A percentile compares a stretch with the other conserved stretches of the same genome.
These are phyloP conservation scores for Musa schizocarpa DNA, from an alignment of 176 grass and related monocot genomes.

Conservation along the genomic window DNA sequence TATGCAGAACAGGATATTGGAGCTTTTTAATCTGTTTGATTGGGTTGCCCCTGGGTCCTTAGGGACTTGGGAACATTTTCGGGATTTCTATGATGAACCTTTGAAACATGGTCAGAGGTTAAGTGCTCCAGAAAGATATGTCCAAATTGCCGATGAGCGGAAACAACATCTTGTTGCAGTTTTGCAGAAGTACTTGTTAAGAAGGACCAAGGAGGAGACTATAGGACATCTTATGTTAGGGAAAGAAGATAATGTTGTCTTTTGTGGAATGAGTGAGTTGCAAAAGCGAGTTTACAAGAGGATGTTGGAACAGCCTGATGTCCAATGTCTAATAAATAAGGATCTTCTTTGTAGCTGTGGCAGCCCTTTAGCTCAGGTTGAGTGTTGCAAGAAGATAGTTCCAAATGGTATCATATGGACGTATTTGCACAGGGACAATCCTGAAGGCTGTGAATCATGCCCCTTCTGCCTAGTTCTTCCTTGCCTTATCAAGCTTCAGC, in stretches of 20 bases:
- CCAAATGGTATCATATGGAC: conserved; percentile 90
- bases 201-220: conserved; percentile 91
- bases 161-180: conserved; percentile 85
- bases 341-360: conserved; percentile 81
- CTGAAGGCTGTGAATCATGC: conserved; percentile 70
- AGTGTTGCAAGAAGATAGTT: conserved; percentile 76
- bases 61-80: conserved; percentile 81
- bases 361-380: conserved; percentile 72
- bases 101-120: conserved; percentile 85
- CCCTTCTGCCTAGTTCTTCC: conserved; percentile 96
- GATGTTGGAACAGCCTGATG: conserved; percentile 90
- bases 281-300: conserved; percentile 93
- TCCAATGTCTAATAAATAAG: conserved; percentile 91
- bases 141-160: conserved; percentile 71
- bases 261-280: conserved; percentile 93
- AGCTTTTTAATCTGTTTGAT: conserved; percentile 96
- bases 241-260: conserved; percentile 97
- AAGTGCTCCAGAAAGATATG: conserved; percentile 80
- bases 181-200: conserved; percentile 69
- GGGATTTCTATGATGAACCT: conserved; percentile 79
- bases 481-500: conserved; percentile 93
- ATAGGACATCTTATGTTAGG: conserved; percentile 97
- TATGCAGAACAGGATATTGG: conserved; percentile 91
- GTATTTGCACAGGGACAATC: conserved; percentile 83
- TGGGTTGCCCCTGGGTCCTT: conserved; percentile 79